phyloP scores from a whole-genome alignment of 441 rosid genomes.

The Pelargonium myrrhifolium region DNA sequence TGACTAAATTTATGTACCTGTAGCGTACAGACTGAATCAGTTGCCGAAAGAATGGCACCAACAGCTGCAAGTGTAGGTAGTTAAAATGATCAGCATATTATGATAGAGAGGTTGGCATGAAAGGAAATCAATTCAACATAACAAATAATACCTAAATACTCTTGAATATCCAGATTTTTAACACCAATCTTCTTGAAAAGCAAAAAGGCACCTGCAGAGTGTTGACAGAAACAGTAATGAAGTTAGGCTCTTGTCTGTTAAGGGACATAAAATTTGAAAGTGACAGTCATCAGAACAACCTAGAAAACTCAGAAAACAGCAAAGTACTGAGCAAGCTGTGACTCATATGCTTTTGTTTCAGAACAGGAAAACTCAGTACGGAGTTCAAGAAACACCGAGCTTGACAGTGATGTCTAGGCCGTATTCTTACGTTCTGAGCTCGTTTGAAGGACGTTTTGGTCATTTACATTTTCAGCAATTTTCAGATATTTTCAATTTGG shows the following conservation, averaged over 20 bases:
- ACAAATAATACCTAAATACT: slow-evolving; percentile 35
- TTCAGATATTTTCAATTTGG: no score
- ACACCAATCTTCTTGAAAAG: slow-evolving; percentile 39
- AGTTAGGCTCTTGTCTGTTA: slow-evolving; percentile 9
- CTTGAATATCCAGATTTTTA: slow-evolving; percentile 29
- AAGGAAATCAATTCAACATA: slow-evolving; percentile 1
- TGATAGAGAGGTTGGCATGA: not conserved
- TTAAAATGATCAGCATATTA: slow-evolving; percentile 11
- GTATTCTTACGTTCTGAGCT: no score
- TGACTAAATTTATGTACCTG: slow-evolving; percentile 34
- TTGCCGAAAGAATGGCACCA: slow-evolving; percentile 69
- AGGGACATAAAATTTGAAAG: not conserved
- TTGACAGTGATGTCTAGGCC: no score
- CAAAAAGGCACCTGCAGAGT: slow-evolving; percentile 35
- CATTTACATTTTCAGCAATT: no score
- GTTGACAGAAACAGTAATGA: slow-evolving; percentile 1
- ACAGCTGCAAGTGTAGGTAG: slow-evolving; percentile 32
- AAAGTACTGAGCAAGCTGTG: not conserved
- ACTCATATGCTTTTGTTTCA: not conserved
- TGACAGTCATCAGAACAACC: not conserved
- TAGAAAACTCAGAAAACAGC: no score
- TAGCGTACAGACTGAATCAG: slow-evolving; percentile 74
- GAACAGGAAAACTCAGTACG: not conserved
- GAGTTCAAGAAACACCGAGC: no score
- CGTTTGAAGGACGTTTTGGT: no score